Evolutionary conservation across 2,329 filamentous ascomycete species (phyloP).

Genomic region (Fonsecaea pugnacius): DNA sequence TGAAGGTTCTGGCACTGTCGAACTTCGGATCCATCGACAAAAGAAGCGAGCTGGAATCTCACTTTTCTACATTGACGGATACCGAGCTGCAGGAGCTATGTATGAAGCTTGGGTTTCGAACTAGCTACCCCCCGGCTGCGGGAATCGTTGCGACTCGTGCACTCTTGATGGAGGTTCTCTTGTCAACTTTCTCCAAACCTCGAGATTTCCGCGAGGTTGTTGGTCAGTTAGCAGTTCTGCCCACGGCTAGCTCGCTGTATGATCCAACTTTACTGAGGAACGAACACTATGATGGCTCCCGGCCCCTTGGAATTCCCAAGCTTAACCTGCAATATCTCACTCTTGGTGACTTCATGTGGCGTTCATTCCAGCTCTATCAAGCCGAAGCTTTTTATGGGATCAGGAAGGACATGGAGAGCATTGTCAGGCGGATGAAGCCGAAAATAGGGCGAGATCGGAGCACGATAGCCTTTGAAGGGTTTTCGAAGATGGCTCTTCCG

Average conservation of each 20-base stretch:
- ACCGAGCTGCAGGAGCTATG: constrained; percentile 74
- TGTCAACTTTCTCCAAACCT: constrained; percentile 75
- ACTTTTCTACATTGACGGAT: constrained; percentile 74
- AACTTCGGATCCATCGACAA: constrained; percentile 89
- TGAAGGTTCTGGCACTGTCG: constrained; percentile 87
- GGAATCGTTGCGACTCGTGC: constrained; percentile 64
- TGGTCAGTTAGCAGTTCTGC: constrained; percentile 72
- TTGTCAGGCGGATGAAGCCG: constrained; percentile 77
- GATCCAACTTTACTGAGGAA: constrained; percentile 77
- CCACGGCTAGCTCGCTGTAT: constrained; percentile 80
- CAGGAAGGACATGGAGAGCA: constrained; percentile 83
- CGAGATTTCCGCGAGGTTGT: constrained; percentile 82
- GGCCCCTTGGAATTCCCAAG: constrained; percentile 87
- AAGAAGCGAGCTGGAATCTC: constrained; percentile 74
- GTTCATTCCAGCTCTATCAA: constrained; percentile 84
- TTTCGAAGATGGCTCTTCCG: constrained; percentile 88
- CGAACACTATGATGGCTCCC: constrained; percentile 83
- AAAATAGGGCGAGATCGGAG: constrained; percentile 66
- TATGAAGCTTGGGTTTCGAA: constrained; percentile 74
- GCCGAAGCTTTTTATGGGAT: constrained; percentile 94
- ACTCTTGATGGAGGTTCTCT: constrained; percentile 66
- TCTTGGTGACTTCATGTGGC: constrained; percentile 95
- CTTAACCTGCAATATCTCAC: constrained; percentile 94
- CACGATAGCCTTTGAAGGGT: constrained; percentile 73
- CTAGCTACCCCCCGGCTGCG: constrained; percentile 75